Base-by-base conservation (phyloP, 1,284 basidiomycete genomes). In the Ceratobasidium sp. region DNA sequence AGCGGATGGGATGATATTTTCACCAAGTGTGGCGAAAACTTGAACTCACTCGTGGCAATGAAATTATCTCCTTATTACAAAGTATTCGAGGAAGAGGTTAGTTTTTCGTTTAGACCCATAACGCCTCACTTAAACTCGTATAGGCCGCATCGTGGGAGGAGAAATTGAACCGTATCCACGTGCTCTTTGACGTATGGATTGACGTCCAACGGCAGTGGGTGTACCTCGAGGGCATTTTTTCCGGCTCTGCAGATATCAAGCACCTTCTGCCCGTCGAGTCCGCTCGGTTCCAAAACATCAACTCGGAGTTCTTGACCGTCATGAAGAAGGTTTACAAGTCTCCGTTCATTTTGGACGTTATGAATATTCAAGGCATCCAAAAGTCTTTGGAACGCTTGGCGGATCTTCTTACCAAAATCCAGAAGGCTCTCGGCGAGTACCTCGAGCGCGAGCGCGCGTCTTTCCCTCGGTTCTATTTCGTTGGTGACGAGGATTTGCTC, bases 241-340 rank as follows among this genome's bases (percentile, higher is more conserved):
- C 95, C n/a, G 95, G 96, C 51, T 98, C 95, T 77, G 95, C 95
- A 28, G 96, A 98, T 79, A 98, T 96, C 87, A 98, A 95, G 81
- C 97, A 99, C 81, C 89, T 99, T 21, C 88, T 99, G 7, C 98
- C 98, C 0, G 92, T 98, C 74, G 98, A 99, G 82, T 96, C 90
- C 78, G 90, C 94, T 42, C 92, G 97, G 42, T 99, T 99, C 84
- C 92, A 94, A 80, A 98, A 96, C 82, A 99, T 99, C 86, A 98
- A 99, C 81, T 89, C 94, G 56, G 97, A 99, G 80, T 99, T 99
- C 83, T 84, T 99, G 72, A 90, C 94, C 0, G 94, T 98, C 75
- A 98, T 99, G 96, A 98, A 98, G 84, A 97, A 96, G 81, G 97
- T 99, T 83, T 95, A 96, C 87, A 99, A 99, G 82, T 98, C 96